Percentiles rank a stretch among this genome's conserved stretches.
These are phyloP conservation scores for Bipolaris cookei DNA, from an alignment of 2,329 filamentous ascomycete genomes.

Conservation along the genomic window DNA sequence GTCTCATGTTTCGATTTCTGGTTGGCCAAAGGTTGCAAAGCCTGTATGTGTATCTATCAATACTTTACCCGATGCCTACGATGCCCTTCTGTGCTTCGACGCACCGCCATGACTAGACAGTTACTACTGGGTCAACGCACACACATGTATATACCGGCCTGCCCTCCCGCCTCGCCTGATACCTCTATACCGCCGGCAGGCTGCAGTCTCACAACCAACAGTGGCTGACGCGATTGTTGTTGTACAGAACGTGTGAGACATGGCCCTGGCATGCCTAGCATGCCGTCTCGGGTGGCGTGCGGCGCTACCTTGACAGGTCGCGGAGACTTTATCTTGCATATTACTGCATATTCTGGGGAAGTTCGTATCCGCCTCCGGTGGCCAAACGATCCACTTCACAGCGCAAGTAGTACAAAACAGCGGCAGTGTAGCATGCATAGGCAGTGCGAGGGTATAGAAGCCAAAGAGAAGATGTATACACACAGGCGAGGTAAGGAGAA, in stretches of 20 bases:
- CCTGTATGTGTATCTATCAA: slow-evolving; percentile 6
- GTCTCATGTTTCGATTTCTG: background rate
- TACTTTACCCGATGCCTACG: background rate
- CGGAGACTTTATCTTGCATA: slow-evolving; percentile 15
- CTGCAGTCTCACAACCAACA: slow-evolving; percentile 8
- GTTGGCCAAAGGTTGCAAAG: background rate
- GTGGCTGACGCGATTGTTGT: slow-evolving; percentile 8
- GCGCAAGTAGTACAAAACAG: slow-evolving; percentile 25
- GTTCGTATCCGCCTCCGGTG: slow-evolving; percentile 25
- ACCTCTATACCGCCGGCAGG: background rate
- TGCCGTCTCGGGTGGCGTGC: slow-evolving; percentile 4
- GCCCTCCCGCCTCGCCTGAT: background rate
- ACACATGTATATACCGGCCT: background rate
- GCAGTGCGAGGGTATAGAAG: slow-evolving; percentile 7
- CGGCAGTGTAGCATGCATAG: slow-evolving; percentile 17
- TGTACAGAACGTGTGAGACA: slow-evolving; percentile 20
- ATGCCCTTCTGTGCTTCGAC: slow-evolving; percentile 2
- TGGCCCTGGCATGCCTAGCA: slow-evolving; percentile 4
- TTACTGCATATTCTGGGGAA: slow-evolving; percentile 23
- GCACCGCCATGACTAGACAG: background rate
- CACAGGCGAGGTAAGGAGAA: background rate
- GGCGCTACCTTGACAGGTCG: slow-evolving; percentile 22
- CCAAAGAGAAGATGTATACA: background rate
- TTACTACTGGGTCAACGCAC: background rate
- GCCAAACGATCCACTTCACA: slow-evolving; percentile 18